Evolutionary conservation across 805 yeast species (phyloP).

Genomic region (Cyberlindnera misumaiensis): DNA sequence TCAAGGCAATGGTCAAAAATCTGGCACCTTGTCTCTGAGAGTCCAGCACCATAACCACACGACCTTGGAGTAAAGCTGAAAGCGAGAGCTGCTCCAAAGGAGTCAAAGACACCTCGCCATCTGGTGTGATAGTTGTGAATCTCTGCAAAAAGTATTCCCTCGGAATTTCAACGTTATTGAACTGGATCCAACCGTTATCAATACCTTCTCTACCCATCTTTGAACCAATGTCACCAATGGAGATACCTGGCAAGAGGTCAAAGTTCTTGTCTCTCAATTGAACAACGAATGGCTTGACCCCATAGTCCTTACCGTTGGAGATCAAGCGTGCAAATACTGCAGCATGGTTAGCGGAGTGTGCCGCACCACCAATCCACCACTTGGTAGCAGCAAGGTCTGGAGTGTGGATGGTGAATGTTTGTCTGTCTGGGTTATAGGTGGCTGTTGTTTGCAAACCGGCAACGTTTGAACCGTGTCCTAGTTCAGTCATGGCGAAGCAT

Average conservation of each 20-base stretch:
- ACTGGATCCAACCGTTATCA: slow-evolving; percentile 96
- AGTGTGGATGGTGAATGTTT: slow-evolving; percentile 71
- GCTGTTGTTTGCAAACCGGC: slow-evolving; percentile 94
- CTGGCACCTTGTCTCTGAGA: slow-evolving; percentile 77
- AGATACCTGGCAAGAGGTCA: slow-evolving; percentile 68
- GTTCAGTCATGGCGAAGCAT: slow-evolving; percentile 89
- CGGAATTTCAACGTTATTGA: slow-evolving; percentile 76
- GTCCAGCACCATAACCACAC: slow-evolving; percentile 86
- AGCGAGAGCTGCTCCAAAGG: slow-evolving; percentile 86
- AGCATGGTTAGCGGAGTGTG: slow-evolving; percentile 86
- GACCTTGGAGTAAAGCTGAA: slow-evolving; percentile 80
- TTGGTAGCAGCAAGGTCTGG: slow-evolving; percentile 91
- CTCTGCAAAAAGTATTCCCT: slow-evolving; percentile 76
- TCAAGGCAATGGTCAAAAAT: slow-evolving; percentile 73
- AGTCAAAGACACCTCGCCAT: slow-evolving; percentile 62
- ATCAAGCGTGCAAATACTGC: slow-evolving; percentile 80
- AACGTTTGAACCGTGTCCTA: slow-evolving; percentile 91
- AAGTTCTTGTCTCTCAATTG: slow-evolving; percentile 77
- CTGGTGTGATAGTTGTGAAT: slow-evolving; percentile 63
- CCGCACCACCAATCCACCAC: slow-evolving; percentile 99
- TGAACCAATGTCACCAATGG: slow-evolving; percentile 87
- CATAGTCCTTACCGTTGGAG: slow-evolving; percentile 79
- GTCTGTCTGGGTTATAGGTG: slow-evolving; percentile 55
- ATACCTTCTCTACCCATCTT: slow-evolving; percentile 96
- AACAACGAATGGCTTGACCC: slow-evolving; percentile 88